Evolutionary conservation across 2,329 filamentous ascomycete genomes (phyloP).

Genomic region (Fusarium sp.): DNA sequence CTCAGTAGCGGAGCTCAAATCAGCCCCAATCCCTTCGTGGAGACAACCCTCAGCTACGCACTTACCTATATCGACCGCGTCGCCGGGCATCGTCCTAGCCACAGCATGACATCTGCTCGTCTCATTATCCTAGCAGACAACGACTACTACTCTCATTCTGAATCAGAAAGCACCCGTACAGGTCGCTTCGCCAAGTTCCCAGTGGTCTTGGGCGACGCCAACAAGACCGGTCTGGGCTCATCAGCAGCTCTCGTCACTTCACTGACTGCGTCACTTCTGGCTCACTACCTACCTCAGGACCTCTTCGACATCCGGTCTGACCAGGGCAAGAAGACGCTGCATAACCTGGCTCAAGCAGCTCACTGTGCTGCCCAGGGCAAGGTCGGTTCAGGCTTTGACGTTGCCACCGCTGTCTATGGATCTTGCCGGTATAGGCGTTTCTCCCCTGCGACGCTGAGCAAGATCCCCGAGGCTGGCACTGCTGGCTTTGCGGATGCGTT

Average conservation of each 20-base stretch:
- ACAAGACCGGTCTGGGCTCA: conserved; percentile 97
- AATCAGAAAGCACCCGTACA: conserved; percentile 49
- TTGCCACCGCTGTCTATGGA: conserved; percentile 92
- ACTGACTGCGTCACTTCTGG: conserved; percentile 82
- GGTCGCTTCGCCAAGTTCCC: conserved; percentile 83
- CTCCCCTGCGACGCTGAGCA: conserved; percentile 80
- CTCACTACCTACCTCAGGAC: conserved; percentile 76
- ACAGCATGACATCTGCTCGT: conserved; percentile 75
- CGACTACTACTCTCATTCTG: conserved; percentile 88
- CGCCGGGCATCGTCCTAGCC: conserved; percentile 54
- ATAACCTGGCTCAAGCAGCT: conserved; percentile 93
- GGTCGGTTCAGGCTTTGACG: conserved; percentile 95
- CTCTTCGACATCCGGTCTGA: conserved; percentile 71
- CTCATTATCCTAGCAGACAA: conserved; percentile 95
- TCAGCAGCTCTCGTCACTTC: conserved; percentile 94
- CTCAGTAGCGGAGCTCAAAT: conserved; percentile 61
- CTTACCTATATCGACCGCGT: conserved; percentile 81
- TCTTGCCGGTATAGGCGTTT: conserved; percentile 95
- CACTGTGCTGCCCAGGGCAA: conserved; percentile 98
- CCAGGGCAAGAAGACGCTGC: conserved; percentile 73
- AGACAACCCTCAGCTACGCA: conserved; percentile 89
- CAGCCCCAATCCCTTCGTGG: conserved; percentile 85
- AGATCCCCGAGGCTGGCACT: conserved; percentile 75
- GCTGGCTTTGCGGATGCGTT: conserved; percentile 78
- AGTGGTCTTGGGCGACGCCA: conserved; percentile 80